These are phyloP conservation scores for Thecaphora thlaspeos DNA, from an alignment of 1,284 basidiomycete genomes.

Conservation along the genomic window DNA sequence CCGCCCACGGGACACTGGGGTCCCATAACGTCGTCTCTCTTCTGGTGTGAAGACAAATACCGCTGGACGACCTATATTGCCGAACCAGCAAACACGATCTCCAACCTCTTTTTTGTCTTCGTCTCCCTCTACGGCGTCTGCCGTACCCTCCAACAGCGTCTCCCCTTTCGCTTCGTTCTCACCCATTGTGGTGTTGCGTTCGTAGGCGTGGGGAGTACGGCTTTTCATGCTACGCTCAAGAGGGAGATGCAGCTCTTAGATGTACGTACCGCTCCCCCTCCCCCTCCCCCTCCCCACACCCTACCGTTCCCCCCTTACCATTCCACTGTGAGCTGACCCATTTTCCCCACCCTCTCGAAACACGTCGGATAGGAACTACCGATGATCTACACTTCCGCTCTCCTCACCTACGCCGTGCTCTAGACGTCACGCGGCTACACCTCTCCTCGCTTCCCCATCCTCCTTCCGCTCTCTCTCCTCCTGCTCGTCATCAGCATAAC, in stretches of 20 bases:
- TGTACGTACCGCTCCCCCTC: too few relatives aligned
- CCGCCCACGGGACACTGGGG: slow-evolving; percentile 46
- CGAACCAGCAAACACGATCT: slow-evolving; percentile 54
- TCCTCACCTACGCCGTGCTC: slow-evolving; percentile 44
- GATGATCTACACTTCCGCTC: slow-evolving; percentile 54
- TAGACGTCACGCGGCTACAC: slow-evolving; percentile 33
- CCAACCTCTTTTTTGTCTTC: slow-evolving; percentile 61
- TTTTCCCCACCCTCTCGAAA: too few relatives aligned
- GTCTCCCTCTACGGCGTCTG: slow-evolving; percentile 58
- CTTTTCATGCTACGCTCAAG: slow-evolving; percentile 54
- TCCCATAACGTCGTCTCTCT: slow-evolving; percentile 43
- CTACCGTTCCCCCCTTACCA: too few relatives aligned
- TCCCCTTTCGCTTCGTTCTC: slow-evolving; percentile 41
- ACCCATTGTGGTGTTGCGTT: slow-evolving; percentile 42
- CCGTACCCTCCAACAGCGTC: slow-evolving; percentile 12
- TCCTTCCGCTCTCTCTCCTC: slow-evolving; percentile 25
- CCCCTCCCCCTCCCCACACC: too few relatives aligned
- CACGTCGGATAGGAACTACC: slow-evolving; percentile 56
- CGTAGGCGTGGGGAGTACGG: slow-evolving; percentile 43
- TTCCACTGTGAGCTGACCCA: too few relatives aligned
- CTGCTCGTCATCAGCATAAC: slow-evolving; percentile 36
- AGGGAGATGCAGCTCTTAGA: slow-evolving; percentile 54
- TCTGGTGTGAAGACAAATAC: slow-evolving; percentile 56
- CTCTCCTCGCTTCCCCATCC: slow-evolving; percentile 18
- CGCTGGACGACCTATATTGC: slow-evolving; percentile 46